Evolutionary conservation across 164 flowering plant species (phyloP).

Genomic region (Nymphaea thermarum): DNA sequence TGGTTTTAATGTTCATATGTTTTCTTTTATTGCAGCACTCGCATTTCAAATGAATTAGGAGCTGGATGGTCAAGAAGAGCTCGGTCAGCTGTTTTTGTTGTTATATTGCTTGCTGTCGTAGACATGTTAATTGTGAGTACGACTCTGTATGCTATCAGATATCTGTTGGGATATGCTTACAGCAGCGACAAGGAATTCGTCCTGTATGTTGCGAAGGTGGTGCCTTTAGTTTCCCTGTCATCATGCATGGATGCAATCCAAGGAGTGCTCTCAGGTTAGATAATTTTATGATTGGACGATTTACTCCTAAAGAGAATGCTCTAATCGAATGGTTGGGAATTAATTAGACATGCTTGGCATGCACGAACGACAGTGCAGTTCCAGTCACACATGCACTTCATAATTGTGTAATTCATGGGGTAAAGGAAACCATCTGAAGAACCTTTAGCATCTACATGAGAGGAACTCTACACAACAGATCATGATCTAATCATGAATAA

Average conservation of each 20-base stretch:
- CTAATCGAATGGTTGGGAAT: too few relatives aligned
- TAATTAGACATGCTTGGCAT: too few relatives aligned
- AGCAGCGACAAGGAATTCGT: conserved; percentile 77
- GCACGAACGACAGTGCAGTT: too few relatives aligned
- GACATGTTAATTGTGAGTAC: conserved; percentile 34
- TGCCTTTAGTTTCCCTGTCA: conserved; percentile 53
- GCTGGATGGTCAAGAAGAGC: conserved; percentile 65
- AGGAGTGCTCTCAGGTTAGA: conserved; percentile 64
- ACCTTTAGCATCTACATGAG: too few relatives aligned
- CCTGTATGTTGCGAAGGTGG: conserved; percentile 53
- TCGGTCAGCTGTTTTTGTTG: conserved; percentile 33
- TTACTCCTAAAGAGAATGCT: too few relatives aligned
- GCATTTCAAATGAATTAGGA: conserved; percentile 87
- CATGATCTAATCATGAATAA: too few relatives aligned
- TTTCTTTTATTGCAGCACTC: conserved; percentile 34
- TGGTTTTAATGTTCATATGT: too few relatives aligned
- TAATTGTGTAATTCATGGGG: too few relatives aligned
- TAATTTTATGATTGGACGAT: neutral
- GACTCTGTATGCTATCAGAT: conserved; percentile 34
- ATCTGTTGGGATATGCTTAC: conserved; percentile 51
- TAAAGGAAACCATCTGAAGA: too few relatives aligned
- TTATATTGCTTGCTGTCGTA: conserved; percentile 24
- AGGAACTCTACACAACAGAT: too few relatives aligned
- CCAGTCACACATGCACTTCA: too few relatives aligned
- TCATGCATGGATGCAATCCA: conserved; percentile 51